Evolutionary conservation across 2,329 filamentous ascomycete genomes (phyloP).

Genomic region (Esteya vermicola): DNA sequence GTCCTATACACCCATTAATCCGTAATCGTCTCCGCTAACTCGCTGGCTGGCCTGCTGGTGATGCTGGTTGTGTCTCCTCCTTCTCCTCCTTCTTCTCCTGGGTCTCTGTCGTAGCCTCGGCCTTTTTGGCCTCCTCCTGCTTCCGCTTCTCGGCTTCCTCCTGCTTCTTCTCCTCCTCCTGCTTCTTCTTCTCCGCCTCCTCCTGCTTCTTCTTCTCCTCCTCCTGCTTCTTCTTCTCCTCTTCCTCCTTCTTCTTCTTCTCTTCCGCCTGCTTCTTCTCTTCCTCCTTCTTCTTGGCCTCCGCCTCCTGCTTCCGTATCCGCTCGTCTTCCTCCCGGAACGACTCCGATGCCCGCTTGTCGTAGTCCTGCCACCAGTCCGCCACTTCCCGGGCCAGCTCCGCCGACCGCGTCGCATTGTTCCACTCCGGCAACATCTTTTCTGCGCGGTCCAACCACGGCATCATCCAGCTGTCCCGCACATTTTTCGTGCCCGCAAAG

Average conservation of each 20-base stretch:
- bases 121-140: not conserved
- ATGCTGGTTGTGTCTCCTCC: not conserved
- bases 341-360: slow-evolving; percentile 1
- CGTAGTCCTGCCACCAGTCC: slow-evolving; percentile 12
- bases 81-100: not conserved
- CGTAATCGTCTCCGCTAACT: not conserved
- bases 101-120: no score
- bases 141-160: not conserved
- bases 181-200: slow-evolving; percentile 4
- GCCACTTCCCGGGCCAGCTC: slow-evolving; percentile 8
- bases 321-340: not conserved
- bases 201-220: slow-evolving; percentile 6
- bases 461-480: slow-evolving; percentile 18
- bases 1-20: not conserved
- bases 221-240: not conserved
- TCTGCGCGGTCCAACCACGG: slow-evolving; percentile 16
- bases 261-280: not conserved
- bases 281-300: not conserved
- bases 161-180: not conserved
- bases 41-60: not conserved
- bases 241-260: slow-evolving; percentile 1
- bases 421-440: slow-evolving; percentile 15
- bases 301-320: not conserved
- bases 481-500: slow-evolving; percentile 15
- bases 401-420: slow-evolving; percentile 11